Evolutionary conservation across 768 basidiomycete genomes (phyloP).

Genomic region (Suillus subaureus): DNA sequence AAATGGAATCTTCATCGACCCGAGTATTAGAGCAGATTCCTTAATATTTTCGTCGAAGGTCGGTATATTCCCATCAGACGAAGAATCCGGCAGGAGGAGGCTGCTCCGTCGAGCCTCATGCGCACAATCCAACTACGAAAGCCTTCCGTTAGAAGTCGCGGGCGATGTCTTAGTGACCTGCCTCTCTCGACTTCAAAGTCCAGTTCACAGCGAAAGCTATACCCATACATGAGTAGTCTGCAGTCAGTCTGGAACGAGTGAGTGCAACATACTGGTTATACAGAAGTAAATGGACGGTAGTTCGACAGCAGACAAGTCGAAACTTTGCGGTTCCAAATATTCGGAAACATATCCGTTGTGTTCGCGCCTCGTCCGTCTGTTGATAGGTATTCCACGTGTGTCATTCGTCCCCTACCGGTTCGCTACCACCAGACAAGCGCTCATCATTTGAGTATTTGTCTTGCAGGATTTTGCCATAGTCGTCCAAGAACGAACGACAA

Average conservation of each 20-base stretch:
- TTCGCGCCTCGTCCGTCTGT: not conserved
- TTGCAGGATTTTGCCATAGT: not conserved
- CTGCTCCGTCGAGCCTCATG: not conserved
- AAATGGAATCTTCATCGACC: too few species aligned
- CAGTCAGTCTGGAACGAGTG: too few species aligned
- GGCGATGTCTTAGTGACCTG: not conserved
- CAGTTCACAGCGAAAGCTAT: too few species aligned
- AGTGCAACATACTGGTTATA: slow-evolving; percentile 6
- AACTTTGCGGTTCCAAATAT: slow-evolving; percentile 1
- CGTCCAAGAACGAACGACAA: slow-evolving; percentile 5
- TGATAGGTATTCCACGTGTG: not conserved
- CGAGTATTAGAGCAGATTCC: too few species aligned
- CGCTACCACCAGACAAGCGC: not conserved
- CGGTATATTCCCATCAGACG: not conserved
- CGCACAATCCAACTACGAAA: not conserved
- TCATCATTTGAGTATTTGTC: not conserved
- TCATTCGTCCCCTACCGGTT: slow-evolving; percentile 3
- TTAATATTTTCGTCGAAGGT: too few species aligned
- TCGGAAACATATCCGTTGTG: not conserved
- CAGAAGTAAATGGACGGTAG: not conserved
- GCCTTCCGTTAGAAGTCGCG: not conserved
- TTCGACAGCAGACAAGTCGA: slow-evolving; percentile 5
- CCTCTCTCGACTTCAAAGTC: not conserved
- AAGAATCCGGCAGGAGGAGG: not conserved
- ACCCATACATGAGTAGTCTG: too few species aligned